Evolutionary conservation across 768 basidiomycete genomes (phyloP), one percentile per base, ranked within the genome.

Genomic region (Russula vinacea): DNA sequence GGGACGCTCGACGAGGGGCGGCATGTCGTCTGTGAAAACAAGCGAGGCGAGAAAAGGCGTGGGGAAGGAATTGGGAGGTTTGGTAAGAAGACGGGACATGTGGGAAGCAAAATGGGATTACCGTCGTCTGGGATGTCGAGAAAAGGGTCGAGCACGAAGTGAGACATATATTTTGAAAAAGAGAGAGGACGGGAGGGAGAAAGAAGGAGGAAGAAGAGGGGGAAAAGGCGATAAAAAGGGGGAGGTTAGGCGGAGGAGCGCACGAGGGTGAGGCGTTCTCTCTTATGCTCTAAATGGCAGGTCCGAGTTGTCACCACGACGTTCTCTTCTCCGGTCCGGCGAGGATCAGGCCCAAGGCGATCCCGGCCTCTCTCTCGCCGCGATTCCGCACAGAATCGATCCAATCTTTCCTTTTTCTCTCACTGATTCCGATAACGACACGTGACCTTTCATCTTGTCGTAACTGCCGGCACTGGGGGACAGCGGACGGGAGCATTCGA

Each of bases 1-100:
- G 64, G 80, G 81, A 71, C 80, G 79, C 70, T 86, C 83, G 69
- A 84, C 75, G 62, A 76, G 75, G 56, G 75, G 75, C 17, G 76
- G 76, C 75, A 76, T 75, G 70, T 73, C 75, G 65, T 75, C 74
- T 73, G 55, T 52, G 42, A 19, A 47, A 47, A 13, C 3, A 22
- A 24, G 2, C 22, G 24, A 11, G 16, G 11, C 4, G 2, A 13
- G 22, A 5, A 3, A 26, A 4, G 35, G 17, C 14, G 55, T 65
- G 55, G 42, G 49, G n/a, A 14, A 3, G 1, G 22, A 17, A 11
- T 39, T 19, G 24, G 11, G 17, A 49, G 5, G 39, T 51, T 19
- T 26, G n/a, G 32, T 14, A 16, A 49, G 24, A 24, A 24, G 3
- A 22, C 22, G 47, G 26, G 13, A 14, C 3, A 17, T 50, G 29